Evolutionary conservation across 2,329 filamentous ascomycete species (phyloP).

Genomic region (Tolypocladium inflatum): DNA sequence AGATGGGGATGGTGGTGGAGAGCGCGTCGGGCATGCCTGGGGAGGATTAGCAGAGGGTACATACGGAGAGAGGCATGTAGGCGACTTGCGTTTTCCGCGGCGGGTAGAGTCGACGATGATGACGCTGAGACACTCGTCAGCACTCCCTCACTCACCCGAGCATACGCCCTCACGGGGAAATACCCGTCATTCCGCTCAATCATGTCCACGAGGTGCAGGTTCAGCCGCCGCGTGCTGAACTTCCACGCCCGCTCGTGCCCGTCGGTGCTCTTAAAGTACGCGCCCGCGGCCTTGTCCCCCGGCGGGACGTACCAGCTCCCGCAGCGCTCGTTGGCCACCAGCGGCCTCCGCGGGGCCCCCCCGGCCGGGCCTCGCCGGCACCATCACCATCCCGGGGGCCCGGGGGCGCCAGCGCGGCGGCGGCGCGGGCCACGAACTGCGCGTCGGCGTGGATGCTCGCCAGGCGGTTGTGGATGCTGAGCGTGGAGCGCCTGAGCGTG

Average conservation of each 20-base stretch:
- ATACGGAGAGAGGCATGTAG: not conserved
- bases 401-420: conserved; percentile 33
- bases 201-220: conserved; percentile 67
- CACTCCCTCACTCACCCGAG: not conserved
- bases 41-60: too few relatives aligned
- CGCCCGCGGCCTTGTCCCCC: conserved; percentile 55
- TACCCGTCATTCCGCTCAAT: conserved; percentile 60
- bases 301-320: conserved; percentile 89
- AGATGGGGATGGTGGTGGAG: conserved; percentile 87
- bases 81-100: conserved; percentile 64
- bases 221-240: conserved; percentile 77
- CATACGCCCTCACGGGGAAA: not conserved
- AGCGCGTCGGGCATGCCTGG: conserved; percentile 85
- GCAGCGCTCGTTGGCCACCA: conserved; percentile 90
- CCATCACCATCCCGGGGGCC: not conserved
- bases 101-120: conserved; percentile 91
- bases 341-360: conserved; percentile 40
- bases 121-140: conserved; percentile 32
- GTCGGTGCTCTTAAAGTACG: conserved; percentile 97
- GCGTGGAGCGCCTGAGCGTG: conserved; percentile 65
- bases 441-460: conserved; percentile 70
- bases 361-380: not conserved
- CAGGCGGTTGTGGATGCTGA: conserved; percentile 75
- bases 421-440: conserved; percentile 58
- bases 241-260: conserved; percentile 87